phyloP scores from a whole-genome alignment of 2,329 filamentous ascomycete genomes.

The Truncatella angustata region DNA sequence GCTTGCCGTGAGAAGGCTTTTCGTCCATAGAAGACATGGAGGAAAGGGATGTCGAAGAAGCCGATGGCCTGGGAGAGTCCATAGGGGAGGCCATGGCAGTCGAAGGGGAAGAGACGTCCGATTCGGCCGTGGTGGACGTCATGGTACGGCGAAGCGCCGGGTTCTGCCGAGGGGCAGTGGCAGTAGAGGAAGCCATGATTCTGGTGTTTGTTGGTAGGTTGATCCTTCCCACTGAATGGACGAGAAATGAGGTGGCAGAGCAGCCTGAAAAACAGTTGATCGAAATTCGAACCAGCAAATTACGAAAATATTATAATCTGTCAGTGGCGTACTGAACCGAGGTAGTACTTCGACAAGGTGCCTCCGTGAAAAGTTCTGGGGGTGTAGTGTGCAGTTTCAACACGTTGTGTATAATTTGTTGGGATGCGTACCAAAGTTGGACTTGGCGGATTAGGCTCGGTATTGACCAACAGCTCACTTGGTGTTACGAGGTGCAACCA shows the following conservation, averaged over 20 bases:
- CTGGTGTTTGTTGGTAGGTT: no score
- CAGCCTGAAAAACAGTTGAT: no score
- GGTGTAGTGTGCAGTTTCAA: background rate
- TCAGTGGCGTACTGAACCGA: background rate
- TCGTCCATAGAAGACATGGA: conserved; percentile 73
- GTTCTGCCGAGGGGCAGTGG: conserved; percentile 41
- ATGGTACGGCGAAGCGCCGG: conserved; percentile 47
- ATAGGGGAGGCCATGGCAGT: conserved; percentile 57
- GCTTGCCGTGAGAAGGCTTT: conserved; percentile 52
- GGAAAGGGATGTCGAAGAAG: conserved; percentile 89
- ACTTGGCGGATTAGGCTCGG: conserved; percentile 6
- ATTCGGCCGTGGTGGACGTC: conserved; percentile 37
- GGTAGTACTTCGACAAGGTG: background rate
- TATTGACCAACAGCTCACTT: background rate
- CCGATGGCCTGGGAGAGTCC: conserved; percentile 59
- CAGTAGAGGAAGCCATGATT: conserved; percentile 32
- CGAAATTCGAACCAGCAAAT: background rate
- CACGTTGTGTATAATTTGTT: conserved; percentile 4
- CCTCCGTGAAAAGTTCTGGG: background rate
- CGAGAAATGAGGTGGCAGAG: background rate
- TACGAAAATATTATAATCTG: background rate
- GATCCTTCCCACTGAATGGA: no score
- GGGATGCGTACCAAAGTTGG: background rate
- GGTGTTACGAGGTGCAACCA: background rate
- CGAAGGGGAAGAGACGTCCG: conserved; percentile 49